Conservation (phyloP, 176 grass and related monocot species). For the Zea luxurians region DNA sequence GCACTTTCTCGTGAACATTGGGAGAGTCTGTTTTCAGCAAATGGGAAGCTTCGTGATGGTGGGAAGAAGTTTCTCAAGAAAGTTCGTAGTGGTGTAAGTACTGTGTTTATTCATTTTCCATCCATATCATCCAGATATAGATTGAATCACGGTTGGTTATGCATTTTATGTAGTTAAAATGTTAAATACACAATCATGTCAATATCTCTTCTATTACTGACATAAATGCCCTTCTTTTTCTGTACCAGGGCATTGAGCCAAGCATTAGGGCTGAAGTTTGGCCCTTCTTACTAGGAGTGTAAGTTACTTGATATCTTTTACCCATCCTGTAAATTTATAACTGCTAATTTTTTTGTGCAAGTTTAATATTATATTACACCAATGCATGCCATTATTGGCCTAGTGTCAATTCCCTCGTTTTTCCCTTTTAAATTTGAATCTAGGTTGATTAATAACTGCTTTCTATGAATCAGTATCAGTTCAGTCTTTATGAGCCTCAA, state of each 20-base stretch:
- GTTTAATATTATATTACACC: background rate
- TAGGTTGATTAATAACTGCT: background rate
- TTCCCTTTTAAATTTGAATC: background rate
- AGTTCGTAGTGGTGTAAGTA: conserved; percentile 92
- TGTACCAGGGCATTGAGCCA: conserved; percentile 79
- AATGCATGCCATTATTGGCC: background rate
- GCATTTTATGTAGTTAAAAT: conserved; percentile 1
- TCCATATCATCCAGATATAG: background rate
- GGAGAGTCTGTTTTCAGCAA: conserved; percentile 61
- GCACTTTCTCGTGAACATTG: conserved; percentile 75
- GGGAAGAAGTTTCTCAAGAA: conserved; percentile 92
- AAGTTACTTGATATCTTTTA: conserved; percentile 45
- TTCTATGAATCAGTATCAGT: conserved; percentile 5
- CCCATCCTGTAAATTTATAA: conserved; percentile 28
- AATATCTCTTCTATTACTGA: background rate
- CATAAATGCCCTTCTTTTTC: conserved; percentile 31
- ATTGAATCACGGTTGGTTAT: background rate
- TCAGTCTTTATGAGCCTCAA: conserved; percentile 4
- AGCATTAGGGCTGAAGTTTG: conserved; percentile 92
- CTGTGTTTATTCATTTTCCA: conserved; percentile 25
- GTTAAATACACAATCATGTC: background rate
- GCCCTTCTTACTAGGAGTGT: conserved; percentile 96
- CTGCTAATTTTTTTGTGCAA: conserved; percentile 23
- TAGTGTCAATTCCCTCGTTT: background rate
- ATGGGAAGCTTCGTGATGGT: conserved; percentile 83